Evolutionary conservation across 768 basidiomycete species (phyloP).

Genomic region (Trametes punicea): DNA sequence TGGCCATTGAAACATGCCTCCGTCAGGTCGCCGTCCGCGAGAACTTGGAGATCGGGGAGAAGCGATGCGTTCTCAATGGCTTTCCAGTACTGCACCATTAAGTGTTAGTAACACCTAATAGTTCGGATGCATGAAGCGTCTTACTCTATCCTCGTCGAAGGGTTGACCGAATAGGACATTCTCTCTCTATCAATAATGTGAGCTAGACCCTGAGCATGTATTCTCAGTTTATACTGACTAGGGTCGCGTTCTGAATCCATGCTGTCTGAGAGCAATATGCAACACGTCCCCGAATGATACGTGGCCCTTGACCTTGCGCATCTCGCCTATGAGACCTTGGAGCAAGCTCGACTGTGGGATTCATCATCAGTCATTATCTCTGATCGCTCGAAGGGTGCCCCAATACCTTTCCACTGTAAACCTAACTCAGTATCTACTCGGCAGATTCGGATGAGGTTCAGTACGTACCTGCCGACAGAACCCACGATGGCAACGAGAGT

Average conservation of each 20-base stretch:
- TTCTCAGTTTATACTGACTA: slow-evolving; percentile 36
- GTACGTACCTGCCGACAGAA: slow-evolving; percentile 51
- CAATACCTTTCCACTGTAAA: slow-evolving; percentile 15
- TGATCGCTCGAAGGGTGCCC: neutral
- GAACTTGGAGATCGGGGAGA: slow-evolving; percentile 57
- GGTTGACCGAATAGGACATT: slow-evolving; percentile 67
- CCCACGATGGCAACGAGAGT: slow-evolving; percentile 62
- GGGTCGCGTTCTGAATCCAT: slow-evolving; percentile 71
- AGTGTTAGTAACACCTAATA: neutral
- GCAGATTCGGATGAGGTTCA: too few relatives aligned
- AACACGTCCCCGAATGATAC: slow-evolving; percentile 61
- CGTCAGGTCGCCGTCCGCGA: slow-evolving; percentile 70
- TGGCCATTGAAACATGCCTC: slow-evolving; percentile 40
- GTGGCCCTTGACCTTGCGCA: slow-evolving; percentile 50
- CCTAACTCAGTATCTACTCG: too few relatives aligned
- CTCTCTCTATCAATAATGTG: slow-evolving; percentile 41
- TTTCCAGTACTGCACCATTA: slow-evolving; percentile 53
- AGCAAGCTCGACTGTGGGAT: slow-evolving; percentile 47
- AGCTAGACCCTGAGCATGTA: neutral
- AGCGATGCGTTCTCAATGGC: slow-evolving; percentile 57
- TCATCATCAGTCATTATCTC: neutral
- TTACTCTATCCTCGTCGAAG: slow-evolving; percentile 49
- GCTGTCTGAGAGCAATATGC: slow-evolving; percentile 73
- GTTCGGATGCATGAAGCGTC: neutral
- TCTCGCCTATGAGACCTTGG: slow-evolving; percentile 68